Evolutionary conservation across 2,329 filamentous ascomycete genomes (phyloP).

Genomic region (Tricladium varicosporioides): DNA sequence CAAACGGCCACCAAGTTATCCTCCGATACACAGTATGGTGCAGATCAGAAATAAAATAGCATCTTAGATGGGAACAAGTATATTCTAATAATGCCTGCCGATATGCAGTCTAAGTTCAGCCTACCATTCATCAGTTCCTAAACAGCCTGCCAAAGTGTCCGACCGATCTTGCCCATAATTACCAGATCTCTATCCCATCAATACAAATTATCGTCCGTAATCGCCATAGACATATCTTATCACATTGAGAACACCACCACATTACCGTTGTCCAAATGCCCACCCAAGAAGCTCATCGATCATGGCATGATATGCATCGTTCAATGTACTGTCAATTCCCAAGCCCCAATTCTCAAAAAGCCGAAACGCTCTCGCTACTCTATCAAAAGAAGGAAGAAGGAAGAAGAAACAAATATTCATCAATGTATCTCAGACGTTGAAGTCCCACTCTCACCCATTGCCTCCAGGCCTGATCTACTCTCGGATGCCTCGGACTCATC

Average conservation of each 20-base stretch:
- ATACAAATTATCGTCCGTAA: slow-evolving; percentile 1
- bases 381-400: neutral
- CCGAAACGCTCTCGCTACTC: neutral
- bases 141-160: too few species aligned
- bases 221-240: neutral
- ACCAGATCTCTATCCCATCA: neutral
- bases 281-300: neutral
- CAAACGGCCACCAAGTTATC: too few species aligned
- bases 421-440: neutral
- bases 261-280: neutral
- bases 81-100: neutral
- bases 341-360: neutral
- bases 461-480: slow-evolving; percentile 1
- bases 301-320: too few species aligned
- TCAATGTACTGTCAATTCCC: neutral
- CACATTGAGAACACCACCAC: neutral
- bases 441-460: slow-evolving; percentile 1
- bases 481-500: slow-evolving; percentile 15
- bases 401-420: neutral
- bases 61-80: neutral
- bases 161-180: neutral
- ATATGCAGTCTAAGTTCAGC: neutral
- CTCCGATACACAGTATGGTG: too few species aligned
- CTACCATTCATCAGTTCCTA: too few species aligned
- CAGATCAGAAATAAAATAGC: too few species aligned